Evolutionary conservation across 306 rosid genomes (phyloP).

Genomic region (Lagenaria siceraria): DNA sequence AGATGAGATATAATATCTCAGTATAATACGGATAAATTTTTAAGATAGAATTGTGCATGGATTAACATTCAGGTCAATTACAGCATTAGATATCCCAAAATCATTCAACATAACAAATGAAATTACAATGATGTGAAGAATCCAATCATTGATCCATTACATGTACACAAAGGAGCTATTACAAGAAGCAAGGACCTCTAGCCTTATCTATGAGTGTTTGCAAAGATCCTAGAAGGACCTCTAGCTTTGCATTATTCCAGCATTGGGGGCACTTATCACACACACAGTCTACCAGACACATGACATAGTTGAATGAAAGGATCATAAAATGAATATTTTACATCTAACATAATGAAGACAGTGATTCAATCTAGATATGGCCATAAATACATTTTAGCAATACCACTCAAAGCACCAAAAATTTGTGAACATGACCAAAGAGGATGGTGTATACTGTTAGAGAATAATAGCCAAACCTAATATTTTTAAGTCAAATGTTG

Average conservation of each 20-base stretch:
- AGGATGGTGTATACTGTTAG: not conserved
- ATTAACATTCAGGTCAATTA: not conserved
- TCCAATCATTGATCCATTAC: no score
- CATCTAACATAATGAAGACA: not conserved
- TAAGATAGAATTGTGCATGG: not conserved
- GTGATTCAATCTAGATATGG: not conserved
- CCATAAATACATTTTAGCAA: not conserved
- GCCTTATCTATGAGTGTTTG: no score
- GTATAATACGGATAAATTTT: not conserved
- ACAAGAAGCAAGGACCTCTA: no score
- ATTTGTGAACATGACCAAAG: not conserved
- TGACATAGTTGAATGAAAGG: not conserved
- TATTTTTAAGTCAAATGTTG: not conserved
- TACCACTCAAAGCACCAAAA: not conserved
- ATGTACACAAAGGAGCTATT: no score
- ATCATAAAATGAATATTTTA: not conserved
- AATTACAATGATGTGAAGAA: not conserved
- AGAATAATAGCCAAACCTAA: not conserved
- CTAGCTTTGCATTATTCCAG: no score
- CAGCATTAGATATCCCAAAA: not conserved
- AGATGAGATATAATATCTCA: no score
- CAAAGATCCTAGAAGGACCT: no score
- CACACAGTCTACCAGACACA: not conserved
- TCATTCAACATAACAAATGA: not conserved
- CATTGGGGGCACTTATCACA: no score